Evolutionary conservation across 1,284 basidiomycete genomes (phyloP).

Genomic region (Tilletia walkeri): DNA sequence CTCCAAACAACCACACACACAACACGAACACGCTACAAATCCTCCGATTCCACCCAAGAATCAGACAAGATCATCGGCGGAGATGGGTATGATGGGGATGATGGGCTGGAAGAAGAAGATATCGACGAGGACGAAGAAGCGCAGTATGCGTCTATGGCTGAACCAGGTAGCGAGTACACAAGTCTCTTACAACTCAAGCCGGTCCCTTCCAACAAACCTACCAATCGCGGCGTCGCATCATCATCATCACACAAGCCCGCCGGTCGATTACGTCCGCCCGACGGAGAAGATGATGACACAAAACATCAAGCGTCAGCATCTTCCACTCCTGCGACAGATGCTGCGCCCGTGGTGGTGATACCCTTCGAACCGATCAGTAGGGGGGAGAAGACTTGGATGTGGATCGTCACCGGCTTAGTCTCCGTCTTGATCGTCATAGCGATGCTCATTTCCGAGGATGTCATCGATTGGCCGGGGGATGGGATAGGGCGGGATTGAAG

Average conservation of each 20-base stretch:
- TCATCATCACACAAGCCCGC: slow-evolving; percentile 2
- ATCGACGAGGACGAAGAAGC: not conserved
- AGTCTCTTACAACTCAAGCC: slow-evolving; percentile 2
- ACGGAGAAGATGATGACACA: not conserved
- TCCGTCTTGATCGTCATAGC: slow-evolving; percentile 20
- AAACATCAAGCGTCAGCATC: not conserved
- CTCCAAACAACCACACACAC: not conserved
- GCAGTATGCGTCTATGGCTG: not conserved
- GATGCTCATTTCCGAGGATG: slow-evolving; percentile 23
- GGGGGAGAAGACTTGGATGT: slow-evolving; percentile 25
- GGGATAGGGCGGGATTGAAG: slow-evolving; percentile 23
- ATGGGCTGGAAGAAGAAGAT: not conserved
- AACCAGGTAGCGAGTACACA: not conserved
- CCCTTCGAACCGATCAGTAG: slow-evolving; percentile 22
- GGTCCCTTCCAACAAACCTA: not conserved
- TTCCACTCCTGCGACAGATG: not conserved
- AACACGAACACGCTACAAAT: not conserved
- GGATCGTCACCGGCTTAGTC: slow-evolving; percentile 20
- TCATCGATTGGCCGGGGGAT: slow-evolving; percentile 31
- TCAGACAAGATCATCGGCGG: not conserved
- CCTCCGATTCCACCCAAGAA: not conserved
- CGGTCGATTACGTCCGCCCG: not conserved
- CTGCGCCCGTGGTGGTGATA: not conserved
- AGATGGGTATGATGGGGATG: not conserved
- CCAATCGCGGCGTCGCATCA: not conserved